Percentiles rank a stretch among this genome's conserved stretches.
Conservation (phyloP, 2,329 filamentous ascomycete genomes). For the Basipetospora sp. region DNA sequence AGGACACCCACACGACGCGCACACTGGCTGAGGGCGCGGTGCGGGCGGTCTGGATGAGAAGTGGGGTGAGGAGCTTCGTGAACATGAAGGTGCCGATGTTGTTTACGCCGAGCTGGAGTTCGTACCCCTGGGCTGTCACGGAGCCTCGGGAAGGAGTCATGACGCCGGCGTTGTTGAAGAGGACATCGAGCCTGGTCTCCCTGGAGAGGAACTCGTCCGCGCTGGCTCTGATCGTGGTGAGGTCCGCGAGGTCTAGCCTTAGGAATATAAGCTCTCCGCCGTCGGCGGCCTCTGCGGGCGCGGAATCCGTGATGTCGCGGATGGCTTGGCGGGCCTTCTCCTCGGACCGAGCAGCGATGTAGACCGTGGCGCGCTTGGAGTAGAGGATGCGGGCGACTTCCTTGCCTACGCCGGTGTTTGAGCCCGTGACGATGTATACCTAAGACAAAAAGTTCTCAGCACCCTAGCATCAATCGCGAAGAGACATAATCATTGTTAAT, state of each 20-base stretch:
- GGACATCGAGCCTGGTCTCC: constrained; percentile 21
- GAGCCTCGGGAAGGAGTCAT: constrained; percentile 26
- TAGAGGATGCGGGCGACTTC: constrained; percentile 41
- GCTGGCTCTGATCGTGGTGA: constrained; percentile 20
- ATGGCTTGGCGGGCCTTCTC: constrained; percentile 32
- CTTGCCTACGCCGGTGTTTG: constrained; percentile 31
- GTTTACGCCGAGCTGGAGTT: constrained; percentile 27
- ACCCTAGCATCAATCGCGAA: not conserved
- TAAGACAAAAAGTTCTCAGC: constrained; percentile 7
- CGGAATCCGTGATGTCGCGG: constrained; percentile 21
- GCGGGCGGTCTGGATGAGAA: constrained; percentile 17
- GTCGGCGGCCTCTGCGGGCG: constrained; percentile 16
- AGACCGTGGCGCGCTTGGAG: constrained; percentile 37
- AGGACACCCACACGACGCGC: constrained; percentile 20
- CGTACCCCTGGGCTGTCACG: constrained; percentile 26
- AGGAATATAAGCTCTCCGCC: constrained; percentile 28
- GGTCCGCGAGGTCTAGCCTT: constrained; percentile 28
- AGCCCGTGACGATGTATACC: constrained; percentile 36
- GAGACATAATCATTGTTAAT: too few relatives aligned
- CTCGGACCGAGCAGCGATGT: constrained; percentile 34
- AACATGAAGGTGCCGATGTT: constrained; percentile 25
- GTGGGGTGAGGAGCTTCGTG: constrained; percentile 22
- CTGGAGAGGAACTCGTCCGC: constrained; percentile 17
- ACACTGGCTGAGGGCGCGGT: constrained; percentile 15
- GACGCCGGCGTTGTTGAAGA: constrained; percentile 32